phyloP scores from a whole-genome alignment of 2,329 filamentous ascomycete genomes.

The Fusarium nisikadoi region DNA sequence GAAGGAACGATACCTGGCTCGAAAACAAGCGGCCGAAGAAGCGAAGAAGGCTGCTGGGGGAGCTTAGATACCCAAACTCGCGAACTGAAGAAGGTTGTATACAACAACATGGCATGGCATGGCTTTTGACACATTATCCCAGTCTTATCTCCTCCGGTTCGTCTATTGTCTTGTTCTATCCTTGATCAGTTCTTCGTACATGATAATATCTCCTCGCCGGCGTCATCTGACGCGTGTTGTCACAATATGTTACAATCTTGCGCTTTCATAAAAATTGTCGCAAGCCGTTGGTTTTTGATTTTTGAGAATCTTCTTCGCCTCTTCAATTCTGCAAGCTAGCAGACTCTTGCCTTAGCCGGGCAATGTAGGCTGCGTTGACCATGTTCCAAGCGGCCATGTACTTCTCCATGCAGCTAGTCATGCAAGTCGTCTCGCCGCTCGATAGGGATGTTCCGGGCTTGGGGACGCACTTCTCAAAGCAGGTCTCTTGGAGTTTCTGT shows the following conservation, averaged over 20 bases:
- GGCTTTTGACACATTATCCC: slow-evolving; percentile 31
- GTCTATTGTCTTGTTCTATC: slow-evolving; percentile 37
- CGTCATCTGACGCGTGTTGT: slow-evolving; percentile 22
- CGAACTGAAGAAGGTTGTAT: slow-evolving; percentile 23
- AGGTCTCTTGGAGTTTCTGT: slow-evolving; percentile 83
- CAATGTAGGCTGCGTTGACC: slow-evolving; percentile 75
- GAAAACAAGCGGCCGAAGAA: slow-evolving; percentile 79
- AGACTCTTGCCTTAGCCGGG: slow-evolving; percentile 69
- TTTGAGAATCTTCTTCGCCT: slow-evolving; percentile 2
- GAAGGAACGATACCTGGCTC: slow-evolving; percentile 80
- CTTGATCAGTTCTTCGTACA: slow-evolving; percentile 18
- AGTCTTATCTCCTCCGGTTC: slow-evolving; percentile 20
- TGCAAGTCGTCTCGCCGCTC: slow-evolving; percentile 74
- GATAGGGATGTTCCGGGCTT: slow-evolving; percentile 75
- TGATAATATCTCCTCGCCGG: not conserved
- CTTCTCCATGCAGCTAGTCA: slow-evolving; percentile 84
- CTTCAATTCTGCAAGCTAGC: slow-evolving; percentile 1
- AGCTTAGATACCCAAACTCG: slow-evolving; percentile 46
- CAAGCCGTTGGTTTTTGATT: slow-evolving; percentile 10
- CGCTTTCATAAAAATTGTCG: not conserved
- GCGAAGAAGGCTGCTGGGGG: slow-evolving; percentile 57
- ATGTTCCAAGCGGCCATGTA: slow-evolving; percentile 85
- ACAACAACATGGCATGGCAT: slow-evolving; percentile 13
- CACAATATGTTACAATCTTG: slow-evolving; percentile 45
- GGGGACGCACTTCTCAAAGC: slow-evolving; percentile 81